Base-by-base conservation (phyloP, 2,329 filamentous ascomycete genomes). In the Hysterium pulicare region DNA sequence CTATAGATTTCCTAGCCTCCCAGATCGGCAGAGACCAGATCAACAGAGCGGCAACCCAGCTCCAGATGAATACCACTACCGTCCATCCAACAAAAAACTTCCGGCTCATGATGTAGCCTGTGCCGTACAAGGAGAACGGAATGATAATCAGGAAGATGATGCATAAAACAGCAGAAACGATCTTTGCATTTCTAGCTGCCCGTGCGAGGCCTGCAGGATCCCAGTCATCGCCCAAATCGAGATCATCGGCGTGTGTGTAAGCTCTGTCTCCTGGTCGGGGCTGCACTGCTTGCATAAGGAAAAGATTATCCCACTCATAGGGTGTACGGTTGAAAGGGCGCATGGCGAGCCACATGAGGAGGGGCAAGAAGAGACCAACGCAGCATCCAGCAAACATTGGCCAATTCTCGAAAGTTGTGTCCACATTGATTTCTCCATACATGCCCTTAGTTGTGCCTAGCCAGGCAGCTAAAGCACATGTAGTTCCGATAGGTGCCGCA, bases 1-100 rank as follows among this genome's bases (percentile, higher is more conserved):
- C n/a, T n/a, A n/a, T n/a, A n/a, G n/a, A n/a, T n/a, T n/a, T 22
- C 36, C 36, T 30, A n/a, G 17, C 26, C 26, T 38, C 21, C 40
- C 40, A 42, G 19, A 42, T n/a, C 7, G 40, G 40, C 34, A 42
- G 11, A 28, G 22, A 38, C 22, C 40, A 42, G 17, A 42, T 42
- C 23, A 38, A 19, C 7, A 42, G 21, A 9, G 40, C 40, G 21
- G 46, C 46, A 13, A 13, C 19, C 40, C 34, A 38, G 21, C 19
- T 35, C 40, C 40, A 42, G 3, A 42, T 5, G 26, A 38, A 42
- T 13, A 42, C 40, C 10, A 42, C 24, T 7, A 39, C 40, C 24
- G 34, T 42, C 40, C 40, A 42, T 9, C 40, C 40, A n/a, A 26
- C 32, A 31, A 42, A 42, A n/a, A 38, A 42, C 3, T 35, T 35